These are phyloP conservation scores for Takashimella koratensis DNA, from an alignment of 1,284 basidiomycete species.

Conservation along the genomic window DNA sequence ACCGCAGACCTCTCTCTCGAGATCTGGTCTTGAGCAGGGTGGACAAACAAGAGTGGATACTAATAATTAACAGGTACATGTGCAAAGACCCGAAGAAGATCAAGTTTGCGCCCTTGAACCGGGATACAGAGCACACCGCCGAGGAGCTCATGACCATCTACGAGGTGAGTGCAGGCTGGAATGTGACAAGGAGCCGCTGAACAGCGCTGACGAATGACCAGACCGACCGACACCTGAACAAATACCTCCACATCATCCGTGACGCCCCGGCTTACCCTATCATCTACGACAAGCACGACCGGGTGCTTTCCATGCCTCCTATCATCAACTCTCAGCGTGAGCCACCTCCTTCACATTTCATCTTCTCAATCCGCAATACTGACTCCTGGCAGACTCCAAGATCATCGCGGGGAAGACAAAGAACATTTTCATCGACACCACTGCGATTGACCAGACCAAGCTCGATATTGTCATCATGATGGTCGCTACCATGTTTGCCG, in stretches of 20 bases:
- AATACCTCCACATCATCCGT: slow-evolving; percentile 87
- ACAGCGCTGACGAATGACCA: slow-evolving; percentile 41
- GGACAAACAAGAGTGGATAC: too few relatives aligned
- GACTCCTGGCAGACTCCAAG: slow-evolving; percentile 64
- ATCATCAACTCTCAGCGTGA: slow-evolving; percentile 90
- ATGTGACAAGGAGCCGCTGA: neutral
- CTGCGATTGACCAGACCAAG: slow-evolving; percentile 97
- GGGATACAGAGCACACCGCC: slow-evolving; percentile 68
- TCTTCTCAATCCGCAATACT: neutral
- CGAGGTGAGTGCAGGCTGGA: slow-evolving; percentile 58
- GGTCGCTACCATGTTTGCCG: slow-evolving; percentile 93
- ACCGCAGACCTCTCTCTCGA: too few relatives aligned
- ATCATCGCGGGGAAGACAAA: slow-evolving; percentile 83
- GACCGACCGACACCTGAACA: slow-evolving; percentile 86
- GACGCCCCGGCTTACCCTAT: slow-evolving; percentile 96
- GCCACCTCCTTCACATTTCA: neutral
- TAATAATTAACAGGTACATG: slow-evolving; percentile 61
- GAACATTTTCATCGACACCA: slow-evolving; percentile 96
- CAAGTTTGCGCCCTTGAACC: slow-evolving; percentile 82
- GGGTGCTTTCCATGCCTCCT: slow-evolving; percentile 93
- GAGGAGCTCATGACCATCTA: slow-evolving; percentile 84
- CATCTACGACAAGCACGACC: slow-evolving; percentile 86
- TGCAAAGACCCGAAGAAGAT: slow-evolving; percentile 84
- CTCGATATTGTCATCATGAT: slow-evolving; percentile 93
- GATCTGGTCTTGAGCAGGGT: too few relatives aligned